Conservation (phyloP, 169 alveolate genomes). For the Plasmodium berghei region DNA sequence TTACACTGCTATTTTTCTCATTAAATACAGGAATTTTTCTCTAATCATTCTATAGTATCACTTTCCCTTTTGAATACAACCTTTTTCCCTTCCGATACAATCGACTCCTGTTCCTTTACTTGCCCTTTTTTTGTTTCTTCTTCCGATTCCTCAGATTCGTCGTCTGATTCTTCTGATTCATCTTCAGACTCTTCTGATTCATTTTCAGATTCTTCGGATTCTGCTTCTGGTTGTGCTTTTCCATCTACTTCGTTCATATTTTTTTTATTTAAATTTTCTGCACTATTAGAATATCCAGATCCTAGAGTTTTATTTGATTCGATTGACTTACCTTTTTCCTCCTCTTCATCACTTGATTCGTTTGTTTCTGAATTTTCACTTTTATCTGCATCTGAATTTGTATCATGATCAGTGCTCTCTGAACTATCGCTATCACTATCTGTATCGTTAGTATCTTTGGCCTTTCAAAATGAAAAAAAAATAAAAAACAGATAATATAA, state of each 20-base stretch:
- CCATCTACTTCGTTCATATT: neutral
- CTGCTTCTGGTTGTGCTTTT: neutral
- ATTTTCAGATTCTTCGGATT: neutral
- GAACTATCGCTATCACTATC: conserved; percentile 21
- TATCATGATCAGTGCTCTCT: conserved; percentile 5
- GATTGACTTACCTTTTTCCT: neutral
- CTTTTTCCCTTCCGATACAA: conserved; percentile 1
- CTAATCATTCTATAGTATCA: neutral
- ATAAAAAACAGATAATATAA: neutral
- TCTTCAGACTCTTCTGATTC: conserved; percentile 4
- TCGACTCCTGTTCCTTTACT: neutral
- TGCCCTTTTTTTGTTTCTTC: conserved; percentile 10
- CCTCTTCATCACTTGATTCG: neutral
- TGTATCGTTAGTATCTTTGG: neutral
- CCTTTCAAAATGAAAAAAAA: neutral
- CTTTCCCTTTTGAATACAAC: conserved; percentile 34
- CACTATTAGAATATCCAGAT: neutral
- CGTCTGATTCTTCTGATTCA: conserved; percentile 14
- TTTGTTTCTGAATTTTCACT: neutral
- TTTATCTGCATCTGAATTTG: conserved; percentile 7
- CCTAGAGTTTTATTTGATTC: neutral
- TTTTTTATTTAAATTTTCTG: neutral
- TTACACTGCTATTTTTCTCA: no score
- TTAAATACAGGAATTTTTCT: no score
- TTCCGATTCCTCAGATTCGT: conserved; percentile 26